Evolutionary conservation across 495 filamentous ascomycete genomes (phyloP).

Genomic region (Baudoinia panamericana): DNA sequence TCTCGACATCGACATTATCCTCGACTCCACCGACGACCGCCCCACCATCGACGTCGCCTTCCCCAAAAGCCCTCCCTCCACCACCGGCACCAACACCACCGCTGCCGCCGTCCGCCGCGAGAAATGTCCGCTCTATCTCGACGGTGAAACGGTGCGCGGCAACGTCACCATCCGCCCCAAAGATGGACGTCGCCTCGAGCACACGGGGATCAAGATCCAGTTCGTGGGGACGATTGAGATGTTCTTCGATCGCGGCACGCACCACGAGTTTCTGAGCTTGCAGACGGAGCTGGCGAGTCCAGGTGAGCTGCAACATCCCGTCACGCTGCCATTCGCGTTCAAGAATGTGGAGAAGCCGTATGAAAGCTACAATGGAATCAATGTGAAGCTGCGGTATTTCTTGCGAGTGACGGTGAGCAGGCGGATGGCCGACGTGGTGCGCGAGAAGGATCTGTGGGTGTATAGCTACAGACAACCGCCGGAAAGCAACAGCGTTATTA

Average conservation of each 20-base stretch:
- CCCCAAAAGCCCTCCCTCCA: constrained; percentile 89
- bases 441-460: constrained; percentile 99
- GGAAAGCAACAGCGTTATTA: constrained; percentile 95
- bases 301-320: constrained; percentile 93
- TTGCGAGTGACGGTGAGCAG: constrained; percentile 91
- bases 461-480: constrained; percentile 98
- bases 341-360: constrained; percentile 99
- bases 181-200: constrained; percentile 94
- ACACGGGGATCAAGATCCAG: constrained; percentile 98
- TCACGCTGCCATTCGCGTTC: constrained; percentile 99
- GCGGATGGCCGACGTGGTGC: constrained; percentile 92
- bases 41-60: constrained; percentile 94
- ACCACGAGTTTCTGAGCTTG: constrained; percentile 96
- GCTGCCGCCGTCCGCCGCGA: constrained; percentile 93
- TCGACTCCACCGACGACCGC: constrained; percentile 87
- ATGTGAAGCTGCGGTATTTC: constrained; percentile 97
- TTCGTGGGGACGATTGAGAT: constrained; percentile 99
- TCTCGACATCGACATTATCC: constrained; percentile 95
- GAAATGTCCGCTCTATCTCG: constrained; percentile 92
- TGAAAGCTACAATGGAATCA: constrained; percentile 99
- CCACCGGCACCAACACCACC: constrained; percentile 83
- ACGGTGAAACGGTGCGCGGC: constrained; percentile 96
- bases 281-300: constrained; percentile 93
- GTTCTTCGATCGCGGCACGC: constrained; percentile 98
- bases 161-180: constrained; percentile 89